Conservation (phyloP, 108 stramenopile genomes). For the Pinguiococcus pyrenoidosus region DNA sequence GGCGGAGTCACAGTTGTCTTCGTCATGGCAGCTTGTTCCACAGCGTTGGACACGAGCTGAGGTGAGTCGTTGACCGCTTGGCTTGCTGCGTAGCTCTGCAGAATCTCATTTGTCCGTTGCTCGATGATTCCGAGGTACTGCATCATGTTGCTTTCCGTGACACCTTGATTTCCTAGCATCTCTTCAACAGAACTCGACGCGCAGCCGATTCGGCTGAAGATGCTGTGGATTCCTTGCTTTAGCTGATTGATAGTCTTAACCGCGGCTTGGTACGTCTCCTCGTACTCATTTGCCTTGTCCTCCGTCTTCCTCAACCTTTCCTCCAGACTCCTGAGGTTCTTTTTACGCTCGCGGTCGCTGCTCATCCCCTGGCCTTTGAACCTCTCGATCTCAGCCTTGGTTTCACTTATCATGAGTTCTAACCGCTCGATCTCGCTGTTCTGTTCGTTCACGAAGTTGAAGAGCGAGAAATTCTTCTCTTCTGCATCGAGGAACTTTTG, state of each 20-base stretch:
- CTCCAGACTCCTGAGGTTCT: conserved; percentile 35
- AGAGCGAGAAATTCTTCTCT: conserved; percentile 45
- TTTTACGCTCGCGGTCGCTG: conserved; percentile 44
- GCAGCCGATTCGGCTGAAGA: conserved; percentile 37
- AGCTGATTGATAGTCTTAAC: conserved; percentile 35
- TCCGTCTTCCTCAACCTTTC: conserved; percentile 31
- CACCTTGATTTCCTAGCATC: conserved; percentile 53
- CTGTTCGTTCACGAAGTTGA: conserved; percentile 46
- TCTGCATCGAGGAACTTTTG: conserved; percentile 43
- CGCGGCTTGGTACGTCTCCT: conserved; percentile 19
- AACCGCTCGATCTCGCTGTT: conserved; percentile 44
- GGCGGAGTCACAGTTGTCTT: conserved; percentile 18
- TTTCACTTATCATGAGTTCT: conserved; percentile 31
- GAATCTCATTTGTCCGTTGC: conserved; percentile 44
- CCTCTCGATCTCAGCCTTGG: conserved; percentile 44
- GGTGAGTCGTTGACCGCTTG: conserved; percentile 15
- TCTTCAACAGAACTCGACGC: conserved; percentile 30
- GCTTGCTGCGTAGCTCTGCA: conserved; percentile 37
- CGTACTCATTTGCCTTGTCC: conserved; percentile 36
- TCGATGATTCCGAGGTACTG: conserved; percentile 50
- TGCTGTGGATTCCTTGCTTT: conserved; percentile 42
- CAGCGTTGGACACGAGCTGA: neutral
- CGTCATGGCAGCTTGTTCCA: neutral
- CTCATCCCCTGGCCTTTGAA: conserved; percentile 41
- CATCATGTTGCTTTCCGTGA: conserved; percentile 51